These are phyloP conservation scores for Arthromyces matolae DNA, from an alignment of 768 basidiomycete species.

Conservation along the genomic window DNA sequence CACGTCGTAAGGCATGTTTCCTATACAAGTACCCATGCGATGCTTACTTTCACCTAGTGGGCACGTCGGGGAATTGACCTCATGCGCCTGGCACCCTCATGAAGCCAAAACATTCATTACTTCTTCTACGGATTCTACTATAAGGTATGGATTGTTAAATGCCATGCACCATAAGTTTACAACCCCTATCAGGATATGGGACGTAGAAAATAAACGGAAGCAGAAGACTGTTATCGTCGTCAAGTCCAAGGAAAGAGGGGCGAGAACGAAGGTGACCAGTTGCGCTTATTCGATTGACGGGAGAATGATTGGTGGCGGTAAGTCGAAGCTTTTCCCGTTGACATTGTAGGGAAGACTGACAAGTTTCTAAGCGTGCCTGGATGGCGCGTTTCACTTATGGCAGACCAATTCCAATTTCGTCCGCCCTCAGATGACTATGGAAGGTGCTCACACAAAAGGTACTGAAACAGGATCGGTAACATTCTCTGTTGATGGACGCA, in stretches of 20 bases:
- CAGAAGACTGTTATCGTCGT: conserved; percentile 96
- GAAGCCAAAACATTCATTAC: conserved; percentile 85
- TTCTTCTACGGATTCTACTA: conserved; percentile 91
- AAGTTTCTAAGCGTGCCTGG: conserved; percentile 73
- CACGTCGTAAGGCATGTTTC: conserved; percentile 70
- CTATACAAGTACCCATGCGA: background rate
- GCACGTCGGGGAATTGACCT: conserved; percentile 87
- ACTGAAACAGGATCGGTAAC: conserved; percentile 84
- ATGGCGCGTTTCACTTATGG: conserved; percentile 95
- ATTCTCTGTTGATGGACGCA: conserved; percentile 86
- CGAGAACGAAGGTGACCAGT: conserved; percentile 84
- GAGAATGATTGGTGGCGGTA: conserved; percentile 85
- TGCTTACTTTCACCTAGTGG: conserved; percentile 50
- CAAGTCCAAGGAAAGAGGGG: conserved; percentile 92
- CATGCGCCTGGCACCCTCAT: conserved; percentile 92
- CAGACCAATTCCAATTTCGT: conserved; percentile 90
- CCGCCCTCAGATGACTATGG: conserved; percentile 80
- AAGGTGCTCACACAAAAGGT: conserved; percentile 83
- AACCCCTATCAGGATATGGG: conserved; percentile 73
- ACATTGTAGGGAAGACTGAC: background rate
- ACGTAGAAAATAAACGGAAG: conserved; percentile 86
- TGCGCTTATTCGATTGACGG: conserved; percentile 90
- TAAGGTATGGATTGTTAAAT: conserved; percentile 53
- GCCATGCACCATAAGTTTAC: background rate
- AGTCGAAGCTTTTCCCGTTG: conserved; percentile 14